Evolutionary conservation across 2,329 filamentous ascomycete species (phyloP).

Genomic region (Epichloe sp.): DNA sequence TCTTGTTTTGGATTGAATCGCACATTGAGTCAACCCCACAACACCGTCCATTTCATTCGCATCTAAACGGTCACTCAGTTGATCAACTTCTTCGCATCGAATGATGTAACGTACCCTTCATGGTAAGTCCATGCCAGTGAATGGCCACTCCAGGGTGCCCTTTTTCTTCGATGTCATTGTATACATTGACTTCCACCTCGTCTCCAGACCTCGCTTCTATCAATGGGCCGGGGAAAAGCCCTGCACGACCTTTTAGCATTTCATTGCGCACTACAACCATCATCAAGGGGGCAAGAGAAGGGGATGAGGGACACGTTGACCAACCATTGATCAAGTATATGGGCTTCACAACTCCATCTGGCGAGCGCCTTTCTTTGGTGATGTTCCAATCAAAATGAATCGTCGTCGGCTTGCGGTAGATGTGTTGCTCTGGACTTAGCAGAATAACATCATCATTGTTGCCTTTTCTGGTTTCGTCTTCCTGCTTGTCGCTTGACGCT

Average conservation of each 20-base stretch:
- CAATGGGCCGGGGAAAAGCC: conserved; percentile 29
- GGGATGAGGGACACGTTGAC: not conserved
- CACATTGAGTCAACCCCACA: conserved; percentile 45
- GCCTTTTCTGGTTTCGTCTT: not conserved
- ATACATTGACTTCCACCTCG: conserved; percentile 25
- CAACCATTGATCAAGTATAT: conserved; percentile 37
- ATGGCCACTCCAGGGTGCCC: conserved; percentile 31
- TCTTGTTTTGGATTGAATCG: conserved; percentile 38
- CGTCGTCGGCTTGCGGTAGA: conserved; percentile 20
- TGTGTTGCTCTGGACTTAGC: conserved; percentile 30
- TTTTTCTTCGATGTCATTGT: conserved; percentile 20
- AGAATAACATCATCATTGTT: conserved; percentile 11
- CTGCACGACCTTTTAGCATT: conserved; percentile 5
- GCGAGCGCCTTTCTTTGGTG: conserved; percentile 22
- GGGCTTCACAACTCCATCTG: conserved; percentile 36
- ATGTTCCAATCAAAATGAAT: conserved; percentile 25
- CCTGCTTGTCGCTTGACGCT: not conserved
- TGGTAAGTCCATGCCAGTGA: conserved; percentile 58
- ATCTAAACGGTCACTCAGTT: conserved; percentile 20
- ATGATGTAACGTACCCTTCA: conserved; percentile 29
- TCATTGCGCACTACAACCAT: not conserved
- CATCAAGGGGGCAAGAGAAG: not conserved
- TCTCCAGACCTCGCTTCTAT: conserved; percentile 32
- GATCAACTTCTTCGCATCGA: not conserved
- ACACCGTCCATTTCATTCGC: conserved; percentile 49